Conservation (phyloP, 2,329 filamentous ascomycete genomes). For the Fusarium humuli region DNA sequence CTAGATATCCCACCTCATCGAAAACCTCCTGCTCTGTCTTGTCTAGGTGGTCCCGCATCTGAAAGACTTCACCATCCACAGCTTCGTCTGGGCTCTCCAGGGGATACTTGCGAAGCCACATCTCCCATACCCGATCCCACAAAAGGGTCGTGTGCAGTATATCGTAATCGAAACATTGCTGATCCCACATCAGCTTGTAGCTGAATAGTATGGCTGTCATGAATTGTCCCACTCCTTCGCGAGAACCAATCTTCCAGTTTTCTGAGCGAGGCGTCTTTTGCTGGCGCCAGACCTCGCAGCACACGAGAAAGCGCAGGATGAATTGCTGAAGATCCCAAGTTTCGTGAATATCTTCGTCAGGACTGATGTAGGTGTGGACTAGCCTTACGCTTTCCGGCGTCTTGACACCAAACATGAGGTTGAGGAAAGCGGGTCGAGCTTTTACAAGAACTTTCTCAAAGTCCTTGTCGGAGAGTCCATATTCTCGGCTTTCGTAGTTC, state of each 20-base stretch:
- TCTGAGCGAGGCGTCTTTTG: conserved; percentile 34
- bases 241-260: conserved; percentile 38
- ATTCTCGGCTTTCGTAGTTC: not conserved
- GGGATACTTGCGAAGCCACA: conserved; percentile 47
- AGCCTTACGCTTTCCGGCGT: not conserved
- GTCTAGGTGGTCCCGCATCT: conserved; percentile 28
- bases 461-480: conserved; percentile 1
- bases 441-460: conserved; percentile 20
- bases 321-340: conserved; percentile 28
- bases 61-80: conserved; percentile 22
- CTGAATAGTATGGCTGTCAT: conserved; percentile 42
- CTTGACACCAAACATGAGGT: conserved; percentile 37
- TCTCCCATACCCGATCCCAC: conserved; percentile 47
- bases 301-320: conserved; percentile 43
- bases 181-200: conserved; percentile 38
- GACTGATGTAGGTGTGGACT: conserved; percentile 28
- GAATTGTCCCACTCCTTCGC: conserved; percentile 34
- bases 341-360: not conserved
- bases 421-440: conserved; percentile 21
- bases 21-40: conserved; percentile 39
- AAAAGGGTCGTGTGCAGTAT: conserved; percentile 3
- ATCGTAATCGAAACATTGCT: conserved; percentile 29
- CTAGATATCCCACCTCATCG: conserved; percentile 45
- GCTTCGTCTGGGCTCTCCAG: not conserved
- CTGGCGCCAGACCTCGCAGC: conserved; percentile 44